These are phyloP conservation scores for Neocucurbitaria cava DNA, from an alignment of 2,329 filamentous ascomycete genomes.

Conservation along the genomic window DNA sequence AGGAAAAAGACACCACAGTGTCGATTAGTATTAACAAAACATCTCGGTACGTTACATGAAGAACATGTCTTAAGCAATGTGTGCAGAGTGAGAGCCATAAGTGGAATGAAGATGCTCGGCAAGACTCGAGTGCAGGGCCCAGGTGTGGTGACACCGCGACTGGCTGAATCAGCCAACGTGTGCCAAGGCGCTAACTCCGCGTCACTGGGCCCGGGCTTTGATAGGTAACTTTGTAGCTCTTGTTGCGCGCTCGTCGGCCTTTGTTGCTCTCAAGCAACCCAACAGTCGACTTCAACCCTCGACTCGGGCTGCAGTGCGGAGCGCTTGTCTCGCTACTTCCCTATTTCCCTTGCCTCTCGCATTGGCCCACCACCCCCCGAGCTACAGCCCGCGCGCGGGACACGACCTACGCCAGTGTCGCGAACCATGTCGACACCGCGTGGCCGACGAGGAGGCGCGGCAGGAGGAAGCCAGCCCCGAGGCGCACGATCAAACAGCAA, in stretches of 20 bases:
- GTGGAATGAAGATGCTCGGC: not conserved
- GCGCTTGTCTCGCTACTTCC: not conserved
- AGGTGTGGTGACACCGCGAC: not conserved
- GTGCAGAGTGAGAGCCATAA: not conserved
- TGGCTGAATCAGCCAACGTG: conserved; percentile 4
- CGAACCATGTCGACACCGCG: conserved; percentile 41
- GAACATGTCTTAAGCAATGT: not conserved
- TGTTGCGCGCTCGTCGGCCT: conserved; percentile 23
- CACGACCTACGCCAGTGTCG: conserved; percentile 14
- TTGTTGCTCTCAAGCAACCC: conserved; percentile 29
- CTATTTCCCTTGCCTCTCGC: not conserved
- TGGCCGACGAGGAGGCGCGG: conserved; percentile 17
- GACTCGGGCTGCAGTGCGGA: conserved; percentile 20
- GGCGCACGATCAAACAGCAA: conserved; percentile 16
- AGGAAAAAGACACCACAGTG: conserved; percentile 11
- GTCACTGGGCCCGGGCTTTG: conserved; percentile 10
- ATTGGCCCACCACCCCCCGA: not conserved
- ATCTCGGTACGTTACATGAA: conserved; percentile 25
- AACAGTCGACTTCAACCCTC: conserved; percentile 24
- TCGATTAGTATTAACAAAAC: conserved; percentile 12
- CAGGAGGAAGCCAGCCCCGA: conserved; percentile 21
- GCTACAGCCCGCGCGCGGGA: conserved; percentile 14
- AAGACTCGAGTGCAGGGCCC: too few species aligned
- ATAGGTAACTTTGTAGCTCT: conserved; percentile 14
- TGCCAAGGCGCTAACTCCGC: conserved; percentile 21